phyloP scores from a whole-genome alignment of 306 rosid species.

The Quercus agrifolia region DNA sequence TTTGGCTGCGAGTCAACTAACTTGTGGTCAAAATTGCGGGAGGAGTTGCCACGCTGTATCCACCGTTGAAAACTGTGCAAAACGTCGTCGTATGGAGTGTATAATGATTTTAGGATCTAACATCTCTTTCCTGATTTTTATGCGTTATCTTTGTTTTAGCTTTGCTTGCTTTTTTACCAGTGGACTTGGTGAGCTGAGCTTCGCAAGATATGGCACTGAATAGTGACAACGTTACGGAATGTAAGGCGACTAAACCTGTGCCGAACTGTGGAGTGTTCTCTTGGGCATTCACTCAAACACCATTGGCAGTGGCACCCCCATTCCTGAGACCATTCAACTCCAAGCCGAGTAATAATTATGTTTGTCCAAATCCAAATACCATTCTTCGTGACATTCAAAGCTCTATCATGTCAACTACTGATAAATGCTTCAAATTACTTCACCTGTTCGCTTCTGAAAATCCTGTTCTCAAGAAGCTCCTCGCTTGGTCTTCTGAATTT shows the following conservation, averaged over 20 bases:
- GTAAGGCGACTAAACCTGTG: constrained; percentile 18
- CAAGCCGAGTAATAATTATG: constrained; percentile 16
- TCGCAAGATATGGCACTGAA: constrained; percentile 39
- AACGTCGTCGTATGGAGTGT: constrained; percentile 30
- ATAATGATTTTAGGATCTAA: not conserved
- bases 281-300: constrained; percentile 45
- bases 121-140: constrained; percentile 1
- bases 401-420: constrained; percentile 33
- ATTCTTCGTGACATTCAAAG: constrained; percentile 40
- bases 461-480: constrained; percentile 47
- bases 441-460: constrained; percentile 52
- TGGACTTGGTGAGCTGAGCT: not conserved
- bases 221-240: constrained; percentile 28
- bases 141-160: constrained; percentile 31
- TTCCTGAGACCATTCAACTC: constrained; percentile 35
- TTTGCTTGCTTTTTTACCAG: not conserved
- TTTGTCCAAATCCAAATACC: constrained; percentile 31
- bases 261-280: constrained; percentile 32
- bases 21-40: not conserved
- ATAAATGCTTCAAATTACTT: constrained; percentile 28
- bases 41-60: not conserved
- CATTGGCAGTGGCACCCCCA: constrained; percentile 51
- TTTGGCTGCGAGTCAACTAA: not conserved
- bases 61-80: not conserved
- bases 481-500: constrained; percentile 45